Evolutionary conservation across 768 basidiomycete genomes (phyloP).

Genomic region (Serendipita sp.): DNA sequence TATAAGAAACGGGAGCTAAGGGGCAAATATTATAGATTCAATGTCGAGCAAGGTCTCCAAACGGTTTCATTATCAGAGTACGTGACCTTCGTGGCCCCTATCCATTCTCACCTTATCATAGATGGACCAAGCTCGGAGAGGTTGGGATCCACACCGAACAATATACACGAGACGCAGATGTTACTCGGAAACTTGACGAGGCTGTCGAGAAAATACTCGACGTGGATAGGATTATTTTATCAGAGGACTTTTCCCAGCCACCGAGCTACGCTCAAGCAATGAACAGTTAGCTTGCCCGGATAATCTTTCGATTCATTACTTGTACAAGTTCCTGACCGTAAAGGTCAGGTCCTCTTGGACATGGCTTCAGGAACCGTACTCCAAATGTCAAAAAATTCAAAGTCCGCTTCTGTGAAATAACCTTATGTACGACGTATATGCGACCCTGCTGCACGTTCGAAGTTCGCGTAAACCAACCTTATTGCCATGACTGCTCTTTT

Average conservation of each 20-base stretch:
- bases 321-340: too few species aligned
- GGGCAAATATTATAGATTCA: slow-evolving; percentile 2
- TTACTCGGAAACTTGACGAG: not conserved
- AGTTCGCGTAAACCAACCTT: too few species aligned
- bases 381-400: too few species aligned
- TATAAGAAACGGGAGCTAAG: not conserved
- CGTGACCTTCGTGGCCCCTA: not conserved
- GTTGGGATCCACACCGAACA: not conserved
- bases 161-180: not conserved
- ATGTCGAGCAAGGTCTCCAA: slow-evolving; percentile 1
- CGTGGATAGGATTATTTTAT: not conserved
- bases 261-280: slow-evolving; percentile 1
- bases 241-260: too few species aligned
- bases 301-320: not conserved
- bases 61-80: not conserved
- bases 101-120: too few species aligned
- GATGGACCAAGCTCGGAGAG: not conserved
- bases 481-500: too few species aligned
- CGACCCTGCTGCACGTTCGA: too few species aligned
- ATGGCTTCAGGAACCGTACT: too few species aligned
- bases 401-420: too few species aligned
- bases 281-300: not conserved
- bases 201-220: slow-evolving; percentile 1
- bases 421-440: too few species aligned
- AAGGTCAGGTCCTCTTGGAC: too few species aligned